Percentiles rank a stretch among this genome's conserved stretches.
Conservation (phyloP, 2,329 filamentous ascomycete species). For the Trichoderma semiorbis region DNA sequence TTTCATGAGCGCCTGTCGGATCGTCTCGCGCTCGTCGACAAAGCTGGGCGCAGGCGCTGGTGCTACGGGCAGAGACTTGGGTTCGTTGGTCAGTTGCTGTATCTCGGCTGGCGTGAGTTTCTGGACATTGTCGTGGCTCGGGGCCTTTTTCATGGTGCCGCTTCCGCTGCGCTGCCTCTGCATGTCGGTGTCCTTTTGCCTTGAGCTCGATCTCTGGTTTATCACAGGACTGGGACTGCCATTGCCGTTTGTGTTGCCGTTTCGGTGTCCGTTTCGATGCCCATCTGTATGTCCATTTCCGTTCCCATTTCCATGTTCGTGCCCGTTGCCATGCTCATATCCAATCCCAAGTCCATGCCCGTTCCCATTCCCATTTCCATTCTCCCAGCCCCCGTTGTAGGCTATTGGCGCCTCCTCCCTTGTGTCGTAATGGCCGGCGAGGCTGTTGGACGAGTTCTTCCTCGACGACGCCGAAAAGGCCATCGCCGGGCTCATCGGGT, state of each 20-base stretch:
- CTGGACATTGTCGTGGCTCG: slow-evolving; percentile 44
- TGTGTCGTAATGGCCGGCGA: neutral
- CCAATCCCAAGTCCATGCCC: neutral
- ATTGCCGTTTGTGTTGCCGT: neutral
- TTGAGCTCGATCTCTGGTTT: neutral
- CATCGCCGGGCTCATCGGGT: slow-evolving; percentile 23
- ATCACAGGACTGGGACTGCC: neutral
- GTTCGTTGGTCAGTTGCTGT: slow-evolving; percentile 53
- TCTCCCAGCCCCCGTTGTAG: neutral
- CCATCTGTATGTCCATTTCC: neutral
- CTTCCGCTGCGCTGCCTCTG: slow-evolving; percentile 21
- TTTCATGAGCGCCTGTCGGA: slow-evolving; percentile 30
- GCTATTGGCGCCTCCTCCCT: neutral
- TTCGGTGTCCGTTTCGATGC: neutral
- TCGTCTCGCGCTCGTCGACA: slow-evolving; percentile 36
- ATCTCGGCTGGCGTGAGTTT: slow-evolving; percentile 58
- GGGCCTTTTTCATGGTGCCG: slow-evolving; percentile 30
- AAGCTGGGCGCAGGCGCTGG: slow-evolving; percentile 33
- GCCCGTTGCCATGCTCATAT: neutral
- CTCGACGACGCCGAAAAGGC: slow-evolving; percentile 17
- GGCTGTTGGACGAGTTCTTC: neutral
- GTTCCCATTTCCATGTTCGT: neutral
- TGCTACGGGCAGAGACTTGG: slow-evolving; percentile 56
- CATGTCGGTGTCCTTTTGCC: neutral
- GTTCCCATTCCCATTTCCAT: neutral